phyloP scores from a whole-genome alignment of 371 early-diverging fungal species.

The Apophysomyces sp. region DNA sequence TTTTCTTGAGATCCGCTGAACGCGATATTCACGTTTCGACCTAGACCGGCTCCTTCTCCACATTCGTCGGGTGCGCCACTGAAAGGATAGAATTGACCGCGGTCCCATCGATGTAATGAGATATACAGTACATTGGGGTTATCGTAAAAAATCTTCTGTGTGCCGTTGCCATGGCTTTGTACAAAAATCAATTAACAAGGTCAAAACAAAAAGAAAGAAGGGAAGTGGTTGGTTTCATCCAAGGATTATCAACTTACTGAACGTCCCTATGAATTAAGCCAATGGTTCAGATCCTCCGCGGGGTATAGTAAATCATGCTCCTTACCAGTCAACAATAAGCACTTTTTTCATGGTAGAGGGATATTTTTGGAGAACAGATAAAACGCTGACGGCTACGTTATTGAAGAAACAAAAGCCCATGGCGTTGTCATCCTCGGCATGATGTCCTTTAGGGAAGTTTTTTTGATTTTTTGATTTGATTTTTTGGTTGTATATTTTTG shows the following conservation, averaged over 20 bases:
- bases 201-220: neutral
- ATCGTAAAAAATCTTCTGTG: conserved; percentile 64
- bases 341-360: conserved; percentile 51
- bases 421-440: conserved; percentile 63
- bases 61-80: conserved; percentile 59
- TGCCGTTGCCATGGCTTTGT: conserved; percentile 63
- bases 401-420: conserved; percentile 75
- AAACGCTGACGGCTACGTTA: conserved; percentile 66
- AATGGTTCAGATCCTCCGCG: no score
- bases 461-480: neutral
- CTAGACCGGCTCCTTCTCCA: conserved; percentile 54
- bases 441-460: conserved; percentile 42
- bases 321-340: conserved; percentile 61
- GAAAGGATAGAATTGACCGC: conserved; percentile 61
- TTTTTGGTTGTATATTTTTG: no score
- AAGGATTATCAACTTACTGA: conserved; percentile 46
- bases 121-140: conserved; percentile 66
- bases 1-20: conserved; percentile 47
- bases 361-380: conserved; percentile 48
- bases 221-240: neutral
- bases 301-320: neutral
- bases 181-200: neutral
- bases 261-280: conserved; percentile 71
- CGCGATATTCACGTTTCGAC: conserved; percentile 62
- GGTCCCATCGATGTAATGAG: conserved; percentile 66